Evolutionary conservation across 164 flowering plant species (phyloP).

Genomic region (Brasenia schreberi): DNA sequence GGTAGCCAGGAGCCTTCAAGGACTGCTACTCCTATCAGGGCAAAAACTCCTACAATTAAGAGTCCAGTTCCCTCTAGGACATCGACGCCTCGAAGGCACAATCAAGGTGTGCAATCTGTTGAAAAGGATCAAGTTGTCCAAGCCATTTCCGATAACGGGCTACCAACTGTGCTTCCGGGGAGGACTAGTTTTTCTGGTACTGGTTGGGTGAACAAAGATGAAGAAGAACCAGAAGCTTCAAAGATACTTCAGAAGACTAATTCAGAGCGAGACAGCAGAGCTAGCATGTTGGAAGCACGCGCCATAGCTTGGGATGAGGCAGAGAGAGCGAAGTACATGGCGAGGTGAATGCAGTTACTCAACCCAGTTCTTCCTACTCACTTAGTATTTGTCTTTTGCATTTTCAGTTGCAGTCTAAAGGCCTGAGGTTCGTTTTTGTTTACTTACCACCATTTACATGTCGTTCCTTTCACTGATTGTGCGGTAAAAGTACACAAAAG

Average conservation of each 20-base stretch:
- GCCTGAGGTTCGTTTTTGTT: too few relatives aligned
- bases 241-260: slow-evolving; percentile 11
- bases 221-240: slow-evolving; percentile 14
- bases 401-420: too few relatives aligned
- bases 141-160: slow-evolving; percentile 17
- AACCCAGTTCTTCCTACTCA: too few relatives aligned
- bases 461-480: too few relatives aligned
- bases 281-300: slow-evolving; percentile 46
- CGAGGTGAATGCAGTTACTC: slow-evolving; percentile 36
- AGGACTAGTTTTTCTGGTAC: slow-evolving; percentile 12
- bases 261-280: slow-evolving; percentile 21
- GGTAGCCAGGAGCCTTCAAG: slow-evolving; percentile 94
- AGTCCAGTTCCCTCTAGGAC: slow-evolving; percentile 72
- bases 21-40: slow-evolving; percentile 69
- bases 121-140: slow-evolving; percentile 8
- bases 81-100: slow-evolving; percentile 53
- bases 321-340: slow-evolving; percentile 81
- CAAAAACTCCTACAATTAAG: slow-evolving; percentile 41
- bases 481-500: too few relatives aligned
- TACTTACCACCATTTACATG: too few relatives aligned
- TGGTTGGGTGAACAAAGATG: slow-evolving; percentile 13
- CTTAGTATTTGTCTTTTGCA: too few relatives aligned
- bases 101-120: slow-evolving; percentile 20
- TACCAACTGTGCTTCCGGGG: slow-evolving; percentile 9
- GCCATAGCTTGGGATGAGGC: slow-evolving; percentile 99